Evolutionary conservation across 352 stramenopile species (phyloP), one percentile per base, ranked within the genome.

Genomic region (Phytophthora chlamydospora): DNA sequence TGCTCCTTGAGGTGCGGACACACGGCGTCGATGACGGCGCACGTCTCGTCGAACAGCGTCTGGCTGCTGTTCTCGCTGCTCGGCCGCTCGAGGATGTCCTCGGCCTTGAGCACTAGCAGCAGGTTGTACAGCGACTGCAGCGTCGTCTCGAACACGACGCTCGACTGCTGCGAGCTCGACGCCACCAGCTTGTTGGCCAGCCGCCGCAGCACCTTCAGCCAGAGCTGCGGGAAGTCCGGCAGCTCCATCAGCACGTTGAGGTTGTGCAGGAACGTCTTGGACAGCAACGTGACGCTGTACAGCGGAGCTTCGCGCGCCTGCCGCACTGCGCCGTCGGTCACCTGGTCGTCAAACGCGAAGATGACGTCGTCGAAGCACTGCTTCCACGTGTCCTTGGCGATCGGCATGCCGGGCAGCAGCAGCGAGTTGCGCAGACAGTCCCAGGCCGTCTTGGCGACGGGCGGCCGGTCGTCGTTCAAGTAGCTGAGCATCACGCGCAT

Each of bases 231-330:
- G 34, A 96, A 96, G 27, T 76, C 66, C 13, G 75, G 52, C 21
- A 94, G 61, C 52, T 89, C 77, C 34, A 89, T 76, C 16, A 96
- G 62, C 36, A 89, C 81, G 10, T 73, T 76, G 39, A 96, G 65
- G 39, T 96, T 89, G 73, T 96, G 86, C 16, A 96, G 65, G 47
- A 96, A 96, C 24, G 86, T 92, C 74, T 96, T 96, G 6, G 87
- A 92, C 29, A 96, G 51, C 39, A 96, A 54, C 32, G 87, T 96
- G 29, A 93, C 81, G 29, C 85, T 94, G 73, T 93, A 89, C 2
- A 96, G 65, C 41, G 77, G 71, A 6, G 82, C 84, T 40, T 96
- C 85, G 9, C 83, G 83, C 29, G 78, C 66, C 62, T 80, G 74
- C 5, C 68, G 62, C 64, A 78, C 81, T 36, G 74, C 63, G 12